A percentile compares a stretch with the other conserved stretches of the same genome.
Conservation (phyloP, 768 basidiomycete genomes). For the Boletus subparvulus region DNA sequence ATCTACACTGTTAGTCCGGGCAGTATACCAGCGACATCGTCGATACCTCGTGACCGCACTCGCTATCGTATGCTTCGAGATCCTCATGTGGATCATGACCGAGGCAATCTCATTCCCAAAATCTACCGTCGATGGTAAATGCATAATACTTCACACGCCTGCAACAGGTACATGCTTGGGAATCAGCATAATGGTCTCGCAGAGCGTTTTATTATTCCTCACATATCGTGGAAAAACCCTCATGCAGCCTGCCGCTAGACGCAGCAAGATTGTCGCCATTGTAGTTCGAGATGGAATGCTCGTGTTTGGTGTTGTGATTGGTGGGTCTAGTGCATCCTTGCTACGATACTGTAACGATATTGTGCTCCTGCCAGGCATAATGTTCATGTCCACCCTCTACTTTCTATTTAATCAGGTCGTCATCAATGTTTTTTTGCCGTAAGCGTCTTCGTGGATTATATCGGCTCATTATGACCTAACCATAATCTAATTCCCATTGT, state of each 20-base stretch:
- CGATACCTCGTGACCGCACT: background rate
- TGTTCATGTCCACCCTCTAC: background rate
- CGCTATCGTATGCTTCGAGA: constrained; percentile 7
- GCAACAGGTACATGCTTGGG: background rate
- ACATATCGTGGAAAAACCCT: constrained; percentile 16
- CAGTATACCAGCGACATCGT: constrained; percentile 9
- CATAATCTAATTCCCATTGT: background rate
- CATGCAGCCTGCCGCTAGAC: constrained; percentile 7
- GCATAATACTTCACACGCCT: constrained; percentile 6
- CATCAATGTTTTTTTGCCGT: constrained; percentile 21
- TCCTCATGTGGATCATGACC: background rate
- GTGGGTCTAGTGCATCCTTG: constrained; percentile 9
- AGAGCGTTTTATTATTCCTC: constrained; percentile 14
- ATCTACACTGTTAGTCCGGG: constrained; percentile 6
- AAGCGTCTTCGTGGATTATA: background rate
- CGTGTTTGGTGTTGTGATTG: constrained; percentile 3
- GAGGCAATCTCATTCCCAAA: background rate
- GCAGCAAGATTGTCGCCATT: constrained; percentile 12
- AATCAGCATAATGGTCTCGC: constrained; percentile 9
- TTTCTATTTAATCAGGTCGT: background rate
- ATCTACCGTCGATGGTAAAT: constrained; percentile 8
- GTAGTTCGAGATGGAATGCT: constrained; percentile 18
- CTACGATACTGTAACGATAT: background rate
- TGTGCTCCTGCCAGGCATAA: background rate
- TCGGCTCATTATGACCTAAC: background rate